Evolutionary conservation across 768 basidiomycete genomes (phyloP).

Genomic region (Russula lepida): DNA sequence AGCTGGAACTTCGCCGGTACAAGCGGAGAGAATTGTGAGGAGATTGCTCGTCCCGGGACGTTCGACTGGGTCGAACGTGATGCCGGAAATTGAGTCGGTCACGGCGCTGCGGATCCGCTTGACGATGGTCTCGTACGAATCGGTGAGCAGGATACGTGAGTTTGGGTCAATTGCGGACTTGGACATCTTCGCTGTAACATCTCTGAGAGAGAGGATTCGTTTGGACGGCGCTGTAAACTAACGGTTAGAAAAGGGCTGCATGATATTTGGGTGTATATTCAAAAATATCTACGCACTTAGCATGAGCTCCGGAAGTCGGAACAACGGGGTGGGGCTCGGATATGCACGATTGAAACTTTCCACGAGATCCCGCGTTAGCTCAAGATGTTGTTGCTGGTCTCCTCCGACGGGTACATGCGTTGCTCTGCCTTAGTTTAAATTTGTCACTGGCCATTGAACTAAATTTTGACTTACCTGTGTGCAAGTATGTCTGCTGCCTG

Average conservation of each 20-base stretch:
- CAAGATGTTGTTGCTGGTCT: slow-evolving; percentile 92
- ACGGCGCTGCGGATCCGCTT: slow-evolving; percentile 73
- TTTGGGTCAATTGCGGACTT: slow-evolving; percentile 75
- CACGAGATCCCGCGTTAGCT: slow-evolving; percentile 78
- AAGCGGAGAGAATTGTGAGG: slow-evolving; percentile 71
- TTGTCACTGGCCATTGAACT: neutral
- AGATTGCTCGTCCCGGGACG: slow-evolving; percentile 83
- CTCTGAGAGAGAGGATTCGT: slow-evolving; percentile 78
- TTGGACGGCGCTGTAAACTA: slow-evolving; percentile 55
- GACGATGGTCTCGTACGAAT: slow-evolving; percentile 49
- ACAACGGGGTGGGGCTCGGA: slow-evolving; percentile 39
- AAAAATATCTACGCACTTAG: slow-evolving; percentile 49
- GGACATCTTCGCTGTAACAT: slow-evolving; percentile 88
- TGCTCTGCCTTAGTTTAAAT: slow-evolving; percentile 39
- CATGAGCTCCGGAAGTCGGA: slow-evolving; percentile 64
- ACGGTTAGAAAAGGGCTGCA: neutral
- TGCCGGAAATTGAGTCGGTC: slow-evolving; percentile 69
- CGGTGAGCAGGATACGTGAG: slow-evolving; percentile 84
- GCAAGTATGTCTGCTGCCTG: slow-evolving; percentile 89
- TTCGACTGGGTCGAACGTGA: slow-evolving; percentile 72
- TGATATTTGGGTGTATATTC: too few species aligned
- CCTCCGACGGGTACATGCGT: slow-evolving; percentile 96
- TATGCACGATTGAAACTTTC: slow-evolving; percentile 73
- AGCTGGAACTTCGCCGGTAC: slow-evolving; percentile 39
- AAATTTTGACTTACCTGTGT: slow-evolving; percentile 52